phyloP scores from a whole-genome alignment of 106 monocot species.

The Posidonia australis region DNA sequence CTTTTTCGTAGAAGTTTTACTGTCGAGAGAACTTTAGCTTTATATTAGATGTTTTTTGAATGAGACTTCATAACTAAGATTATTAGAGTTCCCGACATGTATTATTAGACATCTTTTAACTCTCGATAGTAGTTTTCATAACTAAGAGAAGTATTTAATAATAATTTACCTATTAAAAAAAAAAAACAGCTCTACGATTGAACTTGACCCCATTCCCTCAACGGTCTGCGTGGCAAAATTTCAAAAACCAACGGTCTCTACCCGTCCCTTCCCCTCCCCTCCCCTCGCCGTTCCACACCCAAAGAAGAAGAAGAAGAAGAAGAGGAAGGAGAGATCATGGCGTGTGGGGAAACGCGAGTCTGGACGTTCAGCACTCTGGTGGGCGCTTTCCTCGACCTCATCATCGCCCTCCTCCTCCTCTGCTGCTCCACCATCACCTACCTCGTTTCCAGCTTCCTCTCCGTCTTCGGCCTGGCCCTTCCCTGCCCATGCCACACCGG shows the following conservation, averaged over 20 bases:
- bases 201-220: too few relatives aligned
- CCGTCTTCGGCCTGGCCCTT: conserved; percentile 46
- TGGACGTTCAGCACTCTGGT: conserved; percentile 51
- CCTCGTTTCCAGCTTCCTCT: conserved; percentile 40
- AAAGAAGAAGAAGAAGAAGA: neutral
- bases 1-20: too few relatives aligned
- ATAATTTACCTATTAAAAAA: too few relatives aligned
- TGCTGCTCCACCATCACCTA: conserved; percentile 41
- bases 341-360: neutral
- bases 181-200: too few relatives aligned
- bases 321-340: neutral
- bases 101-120: too few relatives aligned
- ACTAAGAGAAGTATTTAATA: too few relatives aligned
- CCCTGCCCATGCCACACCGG: conserved; percentile 43
- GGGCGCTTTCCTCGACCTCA: conserved; percentile 65
- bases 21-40: too few relatives aligned
- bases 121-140: too few relatives aligned
- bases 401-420: conserved; percentile 56
- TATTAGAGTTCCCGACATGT: too few relatives aligned
- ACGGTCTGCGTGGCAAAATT: too few relatives aligned
- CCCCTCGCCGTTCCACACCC: neutral
- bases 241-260: neutral
- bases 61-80: too few relatives aligned
- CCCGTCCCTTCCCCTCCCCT: neutral
- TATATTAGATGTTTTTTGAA: too few relatives aligned